Percentiles rank a stretch among this genome's conserved stretches.
These are phyloP conservation scores for Nematodospora anomalae DNA, from an alignment of 1,139 yeast species.

Conservation along the genomic window DNA sequence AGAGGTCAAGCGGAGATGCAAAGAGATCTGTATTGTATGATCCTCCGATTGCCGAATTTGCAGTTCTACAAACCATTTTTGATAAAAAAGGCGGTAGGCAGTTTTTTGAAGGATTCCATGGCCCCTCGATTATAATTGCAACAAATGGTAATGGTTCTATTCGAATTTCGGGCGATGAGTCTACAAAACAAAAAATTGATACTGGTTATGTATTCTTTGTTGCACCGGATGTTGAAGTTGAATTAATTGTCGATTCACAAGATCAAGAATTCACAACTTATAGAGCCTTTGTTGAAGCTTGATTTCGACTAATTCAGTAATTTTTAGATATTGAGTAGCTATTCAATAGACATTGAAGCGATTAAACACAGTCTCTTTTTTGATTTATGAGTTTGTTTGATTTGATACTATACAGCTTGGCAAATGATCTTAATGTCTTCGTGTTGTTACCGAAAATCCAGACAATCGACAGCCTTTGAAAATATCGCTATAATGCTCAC, in stretches of 20 bases:
- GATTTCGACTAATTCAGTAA: too few species aligned
- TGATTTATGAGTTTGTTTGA: too few species aligned
- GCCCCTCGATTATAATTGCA: constrained; percentile 85
- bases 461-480: too few species aligned
- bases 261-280: constrained; percentile 64
- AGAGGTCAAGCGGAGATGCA: constrained; percentile 68
- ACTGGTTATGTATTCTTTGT: constrained; percentile 82
- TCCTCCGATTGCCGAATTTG: constrained; percentile 96
- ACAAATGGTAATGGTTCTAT: constrained; percentile 77
- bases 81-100: constrained; percentile 48
- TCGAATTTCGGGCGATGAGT: constrained; percentile 43
- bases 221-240: constrained; percentile 72
- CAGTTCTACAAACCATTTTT: constrained; percentile 75
- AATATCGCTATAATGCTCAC: too few species aligned
- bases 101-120: constrained; percentile 59
- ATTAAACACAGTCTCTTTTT: too few species aligned
- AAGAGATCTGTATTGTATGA: constrained; percentile 65
- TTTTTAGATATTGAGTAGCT: too few species aligned
- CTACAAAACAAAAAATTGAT: constrained; percentile 28
- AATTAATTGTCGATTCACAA: constrained; percentile 50
- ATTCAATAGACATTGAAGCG: too few species aligned
- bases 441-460: too few species aligned
- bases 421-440: too few species aligned
- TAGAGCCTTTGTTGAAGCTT: constrained; percentile 81
- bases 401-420: too few species aligned